Evolutionary conservation across 164 flowering plant genomes (phyloP), one percentile per base, ranked within the genome.

Genomic region (Chimonanthus praecox): DNA sequence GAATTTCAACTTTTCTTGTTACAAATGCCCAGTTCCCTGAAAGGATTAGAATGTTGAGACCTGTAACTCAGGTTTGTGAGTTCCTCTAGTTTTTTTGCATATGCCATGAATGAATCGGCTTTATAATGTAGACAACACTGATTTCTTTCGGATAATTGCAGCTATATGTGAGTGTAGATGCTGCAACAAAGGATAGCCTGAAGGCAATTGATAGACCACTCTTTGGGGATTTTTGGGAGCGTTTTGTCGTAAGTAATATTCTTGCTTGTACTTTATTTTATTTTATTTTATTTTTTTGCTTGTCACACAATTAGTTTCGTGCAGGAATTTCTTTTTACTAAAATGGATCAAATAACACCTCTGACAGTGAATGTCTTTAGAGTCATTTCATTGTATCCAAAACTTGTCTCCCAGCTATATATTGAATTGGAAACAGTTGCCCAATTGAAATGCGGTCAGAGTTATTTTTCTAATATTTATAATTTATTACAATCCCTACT

Each of bases 11-110:
- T 64, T 96, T 94, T 83, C 94, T 96, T 61, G 99, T 96, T 7
- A 96, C 98, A 72, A 96, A 96, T 86, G 99, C 99, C 13, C 99
- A 96, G 80, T 96, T 94, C 73, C 99, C 98, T 51, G 99, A 94
- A 18, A 96, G 82, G 81, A 96, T 96, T 77, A 83, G 75, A 84
- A 7, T 64, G 77, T 80, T 94, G 77, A 88, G 84, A 72, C 97
- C 97, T 65, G 64, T 96, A 73, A 96, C 99, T 16, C 99, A 96
- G 98, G 98, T 92, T 48, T 80, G 76, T 2, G 16, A 43, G 45
- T 74, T 71, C 6, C 16, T 71, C 10, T 64, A 16, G 51, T n/a
- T 48, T 15, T 15, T 58, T 21, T 65, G 67, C 9, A 2, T 2
- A 6, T 18, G 6, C 21, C 2, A 63, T 18, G 21, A 16, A 48